Evolutionary conservation across 768 basidiomycete genomes (phyloP).

Genomic region (Tulasnella sp.): DNA sequence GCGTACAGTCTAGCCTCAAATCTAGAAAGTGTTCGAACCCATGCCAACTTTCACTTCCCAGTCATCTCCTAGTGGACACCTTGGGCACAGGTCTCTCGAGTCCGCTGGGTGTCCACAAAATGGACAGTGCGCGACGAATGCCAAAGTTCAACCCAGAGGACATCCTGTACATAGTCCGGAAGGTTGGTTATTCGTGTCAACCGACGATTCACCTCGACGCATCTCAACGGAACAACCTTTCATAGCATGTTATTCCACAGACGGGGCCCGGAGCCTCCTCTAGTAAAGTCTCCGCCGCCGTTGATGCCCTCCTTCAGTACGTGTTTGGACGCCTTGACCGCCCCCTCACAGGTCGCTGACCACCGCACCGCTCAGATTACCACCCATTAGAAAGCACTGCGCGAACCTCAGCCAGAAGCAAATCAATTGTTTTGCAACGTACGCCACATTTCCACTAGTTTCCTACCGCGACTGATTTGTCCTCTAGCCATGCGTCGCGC

Average conservation of each 20-base stretch:
- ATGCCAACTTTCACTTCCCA: not conserved
- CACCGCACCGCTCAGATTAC: slow-evolving; percentile 39
- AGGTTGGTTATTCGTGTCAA: slow-evolving; percentile 38
- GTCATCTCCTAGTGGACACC: slow-evolving; percentile 75
- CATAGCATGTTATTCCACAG: slow-evolving; percentile 20
- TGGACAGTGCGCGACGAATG: slow-evolving; percentile 64
- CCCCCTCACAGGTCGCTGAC: slow-evolving; percentile 18
- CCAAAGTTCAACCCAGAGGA: slow-evolving; percentile 61
- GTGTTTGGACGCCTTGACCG: slow-evolving; percentile 27
- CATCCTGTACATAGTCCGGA: slow-evolving; percentile 60
- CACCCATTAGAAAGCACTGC: slow-evolving; percentile 65
- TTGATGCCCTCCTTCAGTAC: slow-evolving; percentile 66
- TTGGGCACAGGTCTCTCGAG: slow-evolving; percentile 58
- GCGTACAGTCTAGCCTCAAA: slow-evolving; percentile 7
- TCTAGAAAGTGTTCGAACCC: no score
- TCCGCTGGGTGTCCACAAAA: slow-evolving; percentile 81
- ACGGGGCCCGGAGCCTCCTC: slow-evolving; percentile 24
- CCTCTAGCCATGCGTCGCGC: slow-evolving; percentile 64
- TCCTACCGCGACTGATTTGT: slow-evolving; percentile 22
- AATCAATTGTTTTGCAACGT: slow-evolving; percentile 88
- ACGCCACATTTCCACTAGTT: slow-evolving; percentile 31
- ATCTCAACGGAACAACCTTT: slow-evolving; percentile 42
- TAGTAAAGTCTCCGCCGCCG: slow-evolving; percentile 45
- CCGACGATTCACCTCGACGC: not conserved
- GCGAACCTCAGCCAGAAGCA: slow-evolving; percentile 66